phyloP scores from a whole-genome alignment of 805 yeast genomes.

The Cyberlindnera euphorbiae region DNA sequence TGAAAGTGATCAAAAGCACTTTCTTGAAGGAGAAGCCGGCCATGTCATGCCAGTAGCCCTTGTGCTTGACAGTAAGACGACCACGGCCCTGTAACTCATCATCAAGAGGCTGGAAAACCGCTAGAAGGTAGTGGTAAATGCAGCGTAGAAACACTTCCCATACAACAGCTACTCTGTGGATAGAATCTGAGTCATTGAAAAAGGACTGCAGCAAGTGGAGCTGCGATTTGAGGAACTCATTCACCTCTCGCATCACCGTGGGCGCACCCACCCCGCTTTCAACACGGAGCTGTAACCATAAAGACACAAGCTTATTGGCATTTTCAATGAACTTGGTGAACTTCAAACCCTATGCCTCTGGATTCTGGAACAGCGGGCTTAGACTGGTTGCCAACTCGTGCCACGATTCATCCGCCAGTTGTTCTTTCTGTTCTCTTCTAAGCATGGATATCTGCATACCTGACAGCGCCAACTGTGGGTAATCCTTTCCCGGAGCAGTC shows the following conservation, averaged over 20 bases:
- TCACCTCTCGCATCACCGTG: slow-evolving; percentile 39
- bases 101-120: slow-evolving; percentile 57
- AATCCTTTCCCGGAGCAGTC: slow-evolving; percentile 23
- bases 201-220: slow-evolving; percentile 7
- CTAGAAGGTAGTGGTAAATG: slow-evolving; percentile 53
- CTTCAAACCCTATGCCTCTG: slow-evolving; percentile 21
- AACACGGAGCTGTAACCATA: slow-evolving; percentile 35
- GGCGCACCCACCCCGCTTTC: slow-evolving; percentile 32
- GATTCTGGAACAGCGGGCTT: slow-evolving; percentile 46
- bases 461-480: slow-evolving; percentile 2
- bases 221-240: slow-evolving; percentile 41
- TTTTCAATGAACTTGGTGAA: slow-evolving; percentile 54
- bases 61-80: slow-evolving; percentile 23
- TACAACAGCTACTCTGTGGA: slow-evolving; percentile 21
- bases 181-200: neutral
- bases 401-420: slow-evolving; percentile 47
- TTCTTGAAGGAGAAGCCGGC: slow-evolving; percentile 31
- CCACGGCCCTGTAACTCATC: slow-evolving; percentile 34
- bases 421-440: slow-evolving; percentile 33
- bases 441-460: slow-evolving; percentile 15
- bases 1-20: slow-evolving; percentile 39
- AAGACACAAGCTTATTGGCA: slow-evolving; percentile 41
- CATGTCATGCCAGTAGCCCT: slow-evolving; percentile 25
- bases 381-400: slow-evolving; percentile 37
- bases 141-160: slow-evolving; percentile 58